Percentiles rank a stretch among this genome's conserved stretches.
Conservation (phyloP, 2,329 filamentous ascomycete species). For the Salinomyces thailandicus region DNA sequence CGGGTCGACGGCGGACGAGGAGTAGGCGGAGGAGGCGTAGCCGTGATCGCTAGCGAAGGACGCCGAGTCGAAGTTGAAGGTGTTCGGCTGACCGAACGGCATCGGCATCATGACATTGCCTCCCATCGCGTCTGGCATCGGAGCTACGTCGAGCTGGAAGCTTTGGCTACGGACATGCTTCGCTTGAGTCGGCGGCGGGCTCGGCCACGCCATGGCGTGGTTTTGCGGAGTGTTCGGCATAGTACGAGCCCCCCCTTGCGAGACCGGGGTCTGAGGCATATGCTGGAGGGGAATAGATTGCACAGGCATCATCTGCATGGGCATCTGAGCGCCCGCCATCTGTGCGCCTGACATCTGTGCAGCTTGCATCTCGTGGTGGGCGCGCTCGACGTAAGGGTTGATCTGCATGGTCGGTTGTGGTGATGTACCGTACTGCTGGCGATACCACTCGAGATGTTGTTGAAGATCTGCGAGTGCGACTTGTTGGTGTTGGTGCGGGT, state of each 20-base stretch:
- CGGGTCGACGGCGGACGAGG: constrained; percentile 38
- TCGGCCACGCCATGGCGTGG: constrained; percentile 26
- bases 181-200: constrained; percentile 19
- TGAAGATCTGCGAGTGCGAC: constrained; percentile 21
- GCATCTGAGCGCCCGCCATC: constrained; percentile 8
- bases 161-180: constrained; percentile 27
- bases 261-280: constrained; percentile 14
- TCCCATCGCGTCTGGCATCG: constrained; percentile 35
- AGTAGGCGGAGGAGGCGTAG: constrained; percentile 40
- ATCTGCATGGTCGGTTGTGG: constrained; percentile 7
- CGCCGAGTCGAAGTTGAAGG: constrained; percentile 9
- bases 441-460: constrained; percentile 22
- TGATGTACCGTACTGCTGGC: constrained; percentile 16
- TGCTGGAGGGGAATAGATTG: constrained; percentile 5
- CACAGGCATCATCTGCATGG: constrained; percentile 4
- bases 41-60: constrained; percentile 31
- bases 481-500: constrained; percentile 14
- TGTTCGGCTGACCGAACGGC: constrained; percentile 2
- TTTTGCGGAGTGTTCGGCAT: constrained; percentile 42
- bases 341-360: constrained; percentile 9
- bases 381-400: too few species aligned
- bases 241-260: constrained; percentile 33
- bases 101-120: constrained; percentile 2
- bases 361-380: neutral
- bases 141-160: constrained; percentile 41